Percentiles rank a stretch among this genome's conserved stretches.
Conservation (phyloP, 1,139 yeast genomes). For the Lodderomyces orthopsilosis region DNA sequence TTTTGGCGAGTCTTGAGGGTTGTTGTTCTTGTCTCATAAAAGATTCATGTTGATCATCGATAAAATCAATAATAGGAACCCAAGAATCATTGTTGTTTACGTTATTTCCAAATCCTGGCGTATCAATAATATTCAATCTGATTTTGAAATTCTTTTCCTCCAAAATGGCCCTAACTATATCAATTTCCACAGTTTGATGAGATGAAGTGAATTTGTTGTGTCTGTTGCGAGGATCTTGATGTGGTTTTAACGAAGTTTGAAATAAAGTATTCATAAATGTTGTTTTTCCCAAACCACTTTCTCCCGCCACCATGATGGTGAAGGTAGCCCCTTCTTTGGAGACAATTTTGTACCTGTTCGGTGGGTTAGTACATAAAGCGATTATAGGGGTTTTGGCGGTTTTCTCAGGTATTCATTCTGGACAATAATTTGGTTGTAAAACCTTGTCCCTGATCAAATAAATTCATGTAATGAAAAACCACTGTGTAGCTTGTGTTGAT, state of each 20-base stretch:
- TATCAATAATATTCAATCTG: slow-evolving; percentile 85
- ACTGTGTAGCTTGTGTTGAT: not conserved
- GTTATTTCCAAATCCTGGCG: slow-evolving; percentile 98
- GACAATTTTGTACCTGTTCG: slow-evolving; percentile 71
- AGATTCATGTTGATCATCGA: slow-evolving; percentile 95
- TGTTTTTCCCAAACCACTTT: slow-evolving; percentile 90
- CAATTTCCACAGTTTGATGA: slow-evolving; percentile 88
- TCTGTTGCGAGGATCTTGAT: slow-evolving; percentile 63
- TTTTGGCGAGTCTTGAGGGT: slow-evolving; percentile 66
- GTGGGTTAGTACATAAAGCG: slow-evolving; percentile 7
- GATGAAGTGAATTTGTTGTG: slow-evolving; percentile 61
- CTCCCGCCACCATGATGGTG: slow-evolving; percentile 95
- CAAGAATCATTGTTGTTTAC: slow-evolving; percentile 91
- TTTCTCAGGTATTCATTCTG: not conserved
- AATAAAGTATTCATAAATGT: slow-evolving; percentile 92
- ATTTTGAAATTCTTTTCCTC: slow-evolving; percentile 90
- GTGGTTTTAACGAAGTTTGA: slow-evolving; percentile 65
- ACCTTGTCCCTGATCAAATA: not conserved
- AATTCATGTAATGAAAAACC: not conserved
- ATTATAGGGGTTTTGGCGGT: not conserved
- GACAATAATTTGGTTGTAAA: not conserved
- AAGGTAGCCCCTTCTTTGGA: slow-evolving; percentile 86
- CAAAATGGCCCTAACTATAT: slow-evolving; percentile 82
- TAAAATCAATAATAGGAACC: slow-evolving; percentile 89
- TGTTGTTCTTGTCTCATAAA: slow-evolving; percentile 97